phyloP scores from a whole-genome alignment of 2,329 filamentous ascomycete species.

The Trichophyton simii region DNA sequence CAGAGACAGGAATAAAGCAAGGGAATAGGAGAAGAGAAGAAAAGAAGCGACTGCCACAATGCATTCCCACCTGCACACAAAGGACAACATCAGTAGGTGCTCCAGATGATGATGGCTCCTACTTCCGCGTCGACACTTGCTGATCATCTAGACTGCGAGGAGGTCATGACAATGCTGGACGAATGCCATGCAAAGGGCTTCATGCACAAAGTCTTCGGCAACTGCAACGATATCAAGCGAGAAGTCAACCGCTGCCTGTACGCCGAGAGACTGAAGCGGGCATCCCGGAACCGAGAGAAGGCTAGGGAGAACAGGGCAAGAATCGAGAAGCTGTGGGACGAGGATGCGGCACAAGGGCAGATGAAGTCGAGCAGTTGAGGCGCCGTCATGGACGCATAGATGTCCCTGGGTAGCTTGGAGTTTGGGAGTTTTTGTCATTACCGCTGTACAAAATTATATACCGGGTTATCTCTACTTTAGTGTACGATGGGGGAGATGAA shows the following conservation, averaged over 20 bases:
- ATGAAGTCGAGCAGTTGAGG: background rate
- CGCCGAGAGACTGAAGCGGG: conserved; percentile 65
- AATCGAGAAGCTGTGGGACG: conserved; percentile 66
- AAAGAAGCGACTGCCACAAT: conserved; percentile 41
- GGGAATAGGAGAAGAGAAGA: background rate
- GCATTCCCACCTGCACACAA: conserved; percentile 95
- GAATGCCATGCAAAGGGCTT: conserved; percentile 92
- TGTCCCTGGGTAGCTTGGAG: background rate
- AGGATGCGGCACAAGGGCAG: conserved; percentile 26
- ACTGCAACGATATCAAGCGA: conserved; percentile 77
- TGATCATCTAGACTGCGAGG: conserved; percentile 62
- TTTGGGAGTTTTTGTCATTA: background rate
- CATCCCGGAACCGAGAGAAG: conserved; percentile 59
- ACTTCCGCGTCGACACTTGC: background rate
- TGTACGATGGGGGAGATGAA: background rate
- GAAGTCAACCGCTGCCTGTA: conserved; percentile 76
- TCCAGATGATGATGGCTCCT: conserved; percentile 10
- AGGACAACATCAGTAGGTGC: conserved; percentile 68
- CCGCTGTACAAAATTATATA: background rate
- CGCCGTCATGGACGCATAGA: background rate
- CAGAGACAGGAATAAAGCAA: background rate
- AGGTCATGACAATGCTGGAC: conserved; percentile 84
- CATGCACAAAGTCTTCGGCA: conserved; percentile 77
- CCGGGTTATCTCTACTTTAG: background rate
- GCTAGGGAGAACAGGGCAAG: conserved; percentile 58